These are phyloP conservation scores for Russula foetens DNA, from an alignment of 768 basidiomycete species.

Conservation along the genomic window DNA sequence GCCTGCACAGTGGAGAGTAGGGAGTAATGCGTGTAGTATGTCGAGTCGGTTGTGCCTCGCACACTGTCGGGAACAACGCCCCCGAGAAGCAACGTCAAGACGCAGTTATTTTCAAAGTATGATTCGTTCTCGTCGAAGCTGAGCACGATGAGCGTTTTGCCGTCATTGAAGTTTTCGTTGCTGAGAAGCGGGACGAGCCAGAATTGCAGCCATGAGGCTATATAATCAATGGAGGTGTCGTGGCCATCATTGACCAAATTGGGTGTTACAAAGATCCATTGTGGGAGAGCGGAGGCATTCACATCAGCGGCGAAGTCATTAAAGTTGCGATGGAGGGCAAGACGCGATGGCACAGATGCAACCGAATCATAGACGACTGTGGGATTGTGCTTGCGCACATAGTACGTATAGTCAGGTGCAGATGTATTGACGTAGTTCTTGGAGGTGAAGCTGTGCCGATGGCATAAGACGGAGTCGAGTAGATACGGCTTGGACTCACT, in stretches of 20 bases:
- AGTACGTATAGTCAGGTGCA: conserved; percentile 37
- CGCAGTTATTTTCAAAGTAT: conserved; percentile 36
- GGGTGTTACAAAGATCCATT: conserved; percentile 57
- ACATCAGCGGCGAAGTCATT: conserved; percentile 54
- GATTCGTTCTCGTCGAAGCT: conserved; percentile 54
- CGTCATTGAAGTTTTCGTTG: conserved; percentile 44
- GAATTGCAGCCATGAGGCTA: conserved; percentile 37
- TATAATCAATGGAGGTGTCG: conserved; percentile 47
- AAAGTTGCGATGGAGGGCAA: conserved; percentile 45
- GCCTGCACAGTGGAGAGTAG: conserved; percentile 45
- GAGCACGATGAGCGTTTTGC: conserved; percentile 47
- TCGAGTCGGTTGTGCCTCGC: conserved; percentile 39
- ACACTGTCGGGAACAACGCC: conserved; percentile 36
- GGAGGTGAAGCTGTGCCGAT: conserved; percentile 6
- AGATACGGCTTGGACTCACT: not conserved
- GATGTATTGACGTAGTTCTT: conserved; percentile 32
- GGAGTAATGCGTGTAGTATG: conserved; percentile 58
- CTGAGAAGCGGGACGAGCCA: conserved; percentile 46
- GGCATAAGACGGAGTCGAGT: not conserved
- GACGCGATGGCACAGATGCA: conserved; percentile 33
- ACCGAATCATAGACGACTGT: conserved; percentile 45
- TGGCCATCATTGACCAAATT: conserved; percentile 53
- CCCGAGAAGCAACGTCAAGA: conserved; percentile 40
- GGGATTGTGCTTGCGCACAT: conserved; percentile 51
- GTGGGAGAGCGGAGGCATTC: conserved; percentile 40